Evolutionary conservation across 495 filamentous ascomycete genomes (phyloP), one percentile per base, ranked within the genome.

Genomic region (Cercophora scortea): DNA sequence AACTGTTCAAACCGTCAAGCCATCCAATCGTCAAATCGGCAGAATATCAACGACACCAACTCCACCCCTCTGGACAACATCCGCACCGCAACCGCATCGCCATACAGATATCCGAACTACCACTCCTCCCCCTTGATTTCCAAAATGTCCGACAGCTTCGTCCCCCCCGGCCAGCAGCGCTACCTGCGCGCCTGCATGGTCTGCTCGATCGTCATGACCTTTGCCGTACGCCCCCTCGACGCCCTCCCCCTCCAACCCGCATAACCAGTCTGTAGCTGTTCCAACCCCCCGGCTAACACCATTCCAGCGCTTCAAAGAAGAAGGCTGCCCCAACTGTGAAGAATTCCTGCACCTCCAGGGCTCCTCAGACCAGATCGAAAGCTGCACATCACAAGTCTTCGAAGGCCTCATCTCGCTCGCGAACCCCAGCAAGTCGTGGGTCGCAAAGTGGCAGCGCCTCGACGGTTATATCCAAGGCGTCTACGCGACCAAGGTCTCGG

Each of bases 151-250:
- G 70, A 71, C 49, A 77, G 71, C 69, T 85, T 79, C 64, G 84
- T 86, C 53, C 70, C 85, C 13, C 78, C 85, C 10, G 73, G 72
- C 60, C 86, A 89, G 64, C 78, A 80, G 71, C 88, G 90, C 69
- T 82, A 87, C 58, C 80, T 95, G 42, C 90, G 93, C 61, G 93
- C 93, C 52, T 98, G 93, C 77, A 96, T 98, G 93, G 89, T 96
- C 54, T 98, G 93, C 79, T 88, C 88, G 7, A 85, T 96, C 61
- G 87, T 98, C 50, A 89, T 91, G 73, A 79, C 82, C 13, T 80
- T 85, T 54, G 78, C 75, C 49, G 87, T 90, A 74, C 60, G 80
- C 69, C 16, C 8, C 19, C 44, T 45, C 45, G 44, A 25, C 16
- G 9, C 17, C 44, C 44, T 2, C 25, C 25, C 25, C 25, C 25